phyloP scores from a whole-genome alignment of 2,329 filamentous ascomycete genomes.

The Xylariaceae sp. region DNA sequence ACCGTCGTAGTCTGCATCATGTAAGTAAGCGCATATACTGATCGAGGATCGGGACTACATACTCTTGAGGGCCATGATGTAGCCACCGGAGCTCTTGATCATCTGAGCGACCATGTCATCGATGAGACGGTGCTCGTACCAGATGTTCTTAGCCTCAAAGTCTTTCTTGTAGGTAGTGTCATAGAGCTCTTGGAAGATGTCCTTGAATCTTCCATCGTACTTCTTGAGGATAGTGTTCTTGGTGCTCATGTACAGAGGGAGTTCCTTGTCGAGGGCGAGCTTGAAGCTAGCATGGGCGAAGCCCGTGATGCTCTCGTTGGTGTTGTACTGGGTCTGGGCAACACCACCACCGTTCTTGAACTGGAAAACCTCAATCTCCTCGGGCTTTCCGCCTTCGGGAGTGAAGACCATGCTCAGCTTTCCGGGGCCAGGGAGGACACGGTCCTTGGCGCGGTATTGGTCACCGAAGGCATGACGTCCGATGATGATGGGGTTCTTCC shows the following conservation, averaged over 20 bases:
- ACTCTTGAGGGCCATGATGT: slow-evolving; percentile 99
- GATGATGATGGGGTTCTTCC: slow-evolving; percentile 99
- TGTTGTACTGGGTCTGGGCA: slow-evolving; percentile 97
- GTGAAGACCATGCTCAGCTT: slow-evolving; percentile 95
- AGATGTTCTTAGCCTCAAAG: slow-evolving; percentile 89
- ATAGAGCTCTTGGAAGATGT: slow-evolving; percentile 98
- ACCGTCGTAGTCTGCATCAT: slow-evolving; percentile 81
- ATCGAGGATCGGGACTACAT: too few species aligned
- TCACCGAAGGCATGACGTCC: slow-evolving; percentile 97
- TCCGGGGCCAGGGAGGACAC: slow-evolving; percentile 75
- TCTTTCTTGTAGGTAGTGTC: slow-evolving; percentile 80
- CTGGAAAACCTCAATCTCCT: slow-evolving; percentile 85
- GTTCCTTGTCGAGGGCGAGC: slow-evolving; percentile 78
- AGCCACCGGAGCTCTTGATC: slow-evolving; percentile 97
- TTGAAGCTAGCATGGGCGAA: slow-evolving; percentile 98
- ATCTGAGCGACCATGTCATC: slow-evolving; percentile 99
- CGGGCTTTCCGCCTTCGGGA: slow-evolving; percentile 73
- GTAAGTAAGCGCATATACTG: slow-evolving; percentile 17
- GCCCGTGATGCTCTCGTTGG: slow-evolving; percentile 86
- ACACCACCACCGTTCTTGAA: slow-evolving; percentile 85
- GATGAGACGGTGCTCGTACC: slow-evolving; percentile 99
- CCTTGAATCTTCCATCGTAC: slow-evolving; percentile 98
- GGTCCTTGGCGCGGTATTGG: slow-evolving; percentile 96
- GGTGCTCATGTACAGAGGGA: slow-evolving; percentile 99
- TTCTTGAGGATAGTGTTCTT: slow-evolving; percentile 99